Base-by-base conservation (phyloP, 768 basidiomycete genomes). In the Roridomyces roridus region DNA sequence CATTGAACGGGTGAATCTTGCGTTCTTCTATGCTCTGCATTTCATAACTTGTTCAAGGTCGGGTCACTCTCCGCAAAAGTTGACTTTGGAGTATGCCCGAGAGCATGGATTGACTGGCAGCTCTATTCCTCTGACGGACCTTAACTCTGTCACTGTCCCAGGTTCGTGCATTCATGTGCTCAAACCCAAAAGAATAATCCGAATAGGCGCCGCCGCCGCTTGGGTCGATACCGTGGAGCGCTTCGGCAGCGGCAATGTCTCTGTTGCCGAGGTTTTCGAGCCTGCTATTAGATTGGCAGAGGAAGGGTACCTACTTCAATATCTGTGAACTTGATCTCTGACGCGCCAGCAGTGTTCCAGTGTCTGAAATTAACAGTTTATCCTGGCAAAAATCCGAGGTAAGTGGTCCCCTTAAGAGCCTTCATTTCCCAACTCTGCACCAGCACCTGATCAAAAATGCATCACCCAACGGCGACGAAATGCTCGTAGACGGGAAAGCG, bases 271-370 rank as follows among this genome's bases (percentile, higher is more conserved):
- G 15, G 80, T 95, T 26, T 79, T 98, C 23, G 89, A 76, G 23
- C 97, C 97, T 51, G 97, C 96, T 2, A 97, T 97, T 54, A 79
- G 88, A 36, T 76, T 98, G 50, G 97, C 96, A 7, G 92, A 96
- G 69, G 89, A 93, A 72, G 94, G 97, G 94, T 89, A 65, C 34
- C n/a, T n/a, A n/a, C n/a, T n/a, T n/a, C n/a, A n/a, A n/a, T n/a
- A n/a, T n/a, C n/a, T n/a, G n/a, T n/a, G n/a, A n/a, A n/a, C n/a
- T n/a, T n/a, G n/a, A n/a, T 53, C 24, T 31, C 49, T 46, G 46
- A 35, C 25, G 20, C 26, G 34, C 14, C 43, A n/a, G 24, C 58
- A 94, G 92, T 12, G 86, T 92, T 10, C 95, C 96, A 0, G 91
- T 94, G 14, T 91, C 94, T 6, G 96, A 97, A 68, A 78, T 96